Base-by-base conservation (phyloP, 306 rosid genomes). In the Abrus precatorius region DNA sequence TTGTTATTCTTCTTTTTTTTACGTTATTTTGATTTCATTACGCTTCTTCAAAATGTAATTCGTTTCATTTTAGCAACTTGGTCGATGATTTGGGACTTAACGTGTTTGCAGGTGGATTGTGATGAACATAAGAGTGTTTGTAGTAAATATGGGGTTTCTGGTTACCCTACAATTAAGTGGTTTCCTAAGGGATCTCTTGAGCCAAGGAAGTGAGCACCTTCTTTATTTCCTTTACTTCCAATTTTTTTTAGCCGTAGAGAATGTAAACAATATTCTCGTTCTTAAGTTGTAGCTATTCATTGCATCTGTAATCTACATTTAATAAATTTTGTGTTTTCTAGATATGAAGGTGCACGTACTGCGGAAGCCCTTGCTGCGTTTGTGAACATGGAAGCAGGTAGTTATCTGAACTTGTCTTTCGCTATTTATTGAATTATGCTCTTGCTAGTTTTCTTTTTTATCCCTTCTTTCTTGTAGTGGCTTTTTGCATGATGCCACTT, bases 161-260 rank as follows among this genome's bases (percentile, higher is more conserved):
- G 97, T 33, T 93, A 95, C 74, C 99, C 99, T 63, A 89, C 99
- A 12, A 85, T 95, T 71, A 74, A 90, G 6, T 95, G 97, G 98
- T 95, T 93, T 80, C 96, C 97, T 1, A 86, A 90, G 84, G 97
- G 91, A 27, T 93, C 97, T 12, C 85, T 95, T 3, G 94, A 91
- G 72, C 94, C 99, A 9, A 90, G 84, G 76, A 90, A 84, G 98
- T 91, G 79, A 91, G 95, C 72, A 65, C 65, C 45, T 43, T 9
- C 27, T 45, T 44, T 12, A n/a, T 67, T 55, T 9, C 36, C 45
- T 59, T 61, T 29, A 38, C 73, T 67, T 70, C 63, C 53, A 12
- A 27, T 47, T 30, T 69, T 53, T 52, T 52, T 41, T 59, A 20
- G 34, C 72, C n/a, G 20, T 74, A 53, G 27, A 49, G 40, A 13